Percentiles rank a stretch among this genome's conserved stretches.
These are phyloP conservation scores for Hericium erinaceus DNA, from an alignment of 768 basidiomycete genomes.

Conservation along the genomic window DNA sequence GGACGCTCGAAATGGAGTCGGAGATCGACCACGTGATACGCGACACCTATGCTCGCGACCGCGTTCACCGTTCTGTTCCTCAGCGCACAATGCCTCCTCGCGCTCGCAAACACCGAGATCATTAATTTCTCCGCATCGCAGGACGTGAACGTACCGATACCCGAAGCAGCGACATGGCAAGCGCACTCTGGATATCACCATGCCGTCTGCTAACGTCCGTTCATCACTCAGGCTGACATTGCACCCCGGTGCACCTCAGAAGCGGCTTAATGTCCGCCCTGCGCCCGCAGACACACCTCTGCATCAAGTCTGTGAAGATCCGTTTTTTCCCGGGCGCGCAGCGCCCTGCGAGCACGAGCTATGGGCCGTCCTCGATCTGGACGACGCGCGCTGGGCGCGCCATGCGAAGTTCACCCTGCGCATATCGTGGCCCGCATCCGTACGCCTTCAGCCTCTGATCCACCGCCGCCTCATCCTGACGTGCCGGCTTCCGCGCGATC, in stretches of 20 bases:
- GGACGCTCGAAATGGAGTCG: not conserved
- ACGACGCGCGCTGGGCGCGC: constrained; percentile 17
- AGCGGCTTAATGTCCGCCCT: not conserved
- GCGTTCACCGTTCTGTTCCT: not conserved
- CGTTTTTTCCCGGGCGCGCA: not conserved
- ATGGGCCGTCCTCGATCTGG: constrained; percentile 23
- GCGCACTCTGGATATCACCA: not conserved
- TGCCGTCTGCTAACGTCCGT: not conserved
- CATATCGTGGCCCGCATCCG: constrained; percentile 28
- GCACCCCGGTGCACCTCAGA: constrained; percentile 14
- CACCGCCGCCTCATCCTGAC: no score
- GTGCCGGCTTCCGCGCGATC: no score
- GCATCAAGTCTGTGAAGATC: constrained; percentile 27
- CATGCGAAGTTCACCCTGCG: constrained; percentile 24
- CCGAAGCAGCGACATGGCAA: constrained; percentile 22
- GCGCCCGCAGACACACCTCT: constrained; percentile 7
- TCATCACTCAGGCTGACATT: not conserved
- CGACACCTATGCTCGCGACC: not conserved
- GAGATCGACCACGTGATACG: not conserved
- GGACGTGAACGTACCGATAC: constrained; percentile 14
- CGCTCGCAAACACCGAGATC: constrained; percentile 54
- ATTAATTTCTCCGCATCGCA: constrained; percentile 39
- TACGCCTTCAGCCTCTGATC: constrained; percentile 9
- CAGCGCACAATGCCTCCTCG: not conserved
- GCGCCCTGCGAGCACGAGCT: constrained; percentile 19